Evolutionary conservation across 169 alveolate genomes (phyloP).

Genomic region (Neospora caninum): DNA sequence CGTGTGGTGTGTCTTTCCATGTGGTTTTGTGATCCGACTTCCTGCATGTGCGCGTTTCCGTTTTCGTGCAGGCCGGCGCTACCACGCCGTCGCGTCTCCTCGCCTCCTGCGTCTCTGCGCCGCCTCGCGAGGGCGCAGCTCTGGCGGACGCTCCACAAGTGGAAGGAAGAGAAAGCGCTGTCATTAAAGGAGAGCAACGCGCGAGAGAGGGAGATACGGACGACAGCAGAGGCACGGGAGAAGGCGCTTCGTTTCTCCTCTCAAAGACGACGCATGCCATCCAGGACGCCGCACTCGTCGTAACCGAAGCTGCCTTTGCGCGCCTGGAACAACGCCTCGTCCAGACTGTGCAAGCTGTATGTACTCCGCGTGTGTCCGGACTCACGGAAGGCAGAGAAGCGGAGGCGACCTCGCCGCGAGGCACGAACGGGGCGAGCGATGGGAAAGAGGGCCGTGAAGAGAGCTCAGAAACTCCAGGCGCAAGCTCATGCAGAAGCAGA

Average conservation of each 20-base stretch:
- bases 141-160: not conserved
- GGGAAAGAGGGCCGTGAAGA: not conserved
- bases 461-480: not conserved
- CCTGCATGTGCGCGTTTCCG: too few relatives aligned
- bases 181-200: not conserved
- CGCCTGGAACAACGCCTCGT: not conserved
- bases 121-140: too few relatives aligned
- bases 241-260: not conserved
- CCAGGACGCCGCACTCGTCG: not conserved
- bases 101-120: too few relatives aligned
- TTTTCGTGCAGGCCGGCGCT: too few relatives aligned
- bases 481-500: not conserved
- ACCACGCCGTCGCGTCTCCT: too few relatives aligned
- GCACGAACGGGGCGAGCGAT: not conserved
- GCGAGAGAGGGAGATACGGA: not conserved
- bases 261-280: not conserved
- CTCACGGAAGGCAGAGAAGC: not conserved
- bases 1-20: too few relatives aligned
- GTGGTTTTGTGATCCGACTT: too few relatives aligned
- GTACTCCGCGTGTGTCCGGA: not conserved
- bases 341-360: not conserved
- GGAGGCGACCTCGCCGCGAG: not conserved
- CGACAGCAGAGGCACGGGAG: not conserved
- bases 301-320: not conserved
- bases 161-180: not conserved